These are phyloP conservation scores for Naganishia randhawae DNA, from an alignment of 768 basidiomycete genomes.

Conservation along the genomic window DNA sequence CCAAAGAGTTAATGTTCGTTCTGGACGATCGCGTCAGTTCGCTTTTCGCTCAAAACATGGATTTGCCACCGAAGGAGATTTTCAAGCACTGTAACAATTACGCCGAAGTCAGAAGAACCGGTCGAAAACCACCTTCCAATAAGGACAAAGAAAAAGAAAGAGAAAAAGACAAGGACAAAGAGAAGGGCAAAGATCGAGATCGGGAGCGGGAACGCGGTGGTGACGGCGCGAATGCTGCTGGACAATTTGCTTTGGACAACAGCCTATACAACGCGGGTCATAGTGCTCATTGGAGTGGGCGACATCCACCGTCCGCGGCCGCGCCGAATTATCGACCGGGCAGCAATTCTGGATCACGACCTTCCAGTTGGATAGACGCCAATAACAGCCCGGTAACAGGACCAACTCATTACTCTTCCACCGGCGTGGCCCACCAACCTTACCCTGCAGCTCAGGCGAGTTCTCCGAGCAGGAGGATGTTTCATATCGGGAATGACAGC, in stretches of 20 bases:
- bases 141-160: constrained; percentile 4
- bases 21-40: constrained; percentile 74
- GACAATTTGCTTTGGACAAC: not conserved
- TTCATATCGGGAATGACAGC: constrained; percentile 15
- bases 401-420: not conserved
- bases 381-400: constrained; percentile 4
- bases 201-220: constrained; percentile 8
- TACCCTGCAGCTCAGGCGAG: constrained; percentile 5
- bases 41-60: constrained; percentile 79
- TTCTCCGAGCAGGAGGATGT: constrained; percentile 18
- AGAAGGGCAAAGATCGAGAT: constrained; percentile 12
- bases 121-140: constrained; percentile 14
- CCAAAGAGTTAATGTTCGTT: constrained; percentile 74
- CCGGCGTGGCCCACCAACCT: not conserved
- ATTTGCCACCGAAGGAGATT: constrained; percentile 90
- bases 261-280: constrained; percentile 11
- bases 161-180: constrained; percentile 3
- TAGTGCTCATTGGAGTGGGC: constrained; percentile 9
- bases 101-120: constrained; percentile 52
- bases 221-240: not conserved
- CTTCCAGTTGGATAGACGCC: constrained; percentile 20
- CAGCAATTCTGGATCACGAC: constrained; percentile 21
- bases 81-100: constrained; percentile 93
- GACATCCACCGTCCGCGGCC: not conserved
- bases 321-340: not conserved